phyloP scores from a whole-genome alignment of 106 monocot species.

The Apostasia ramifera region DNA sequence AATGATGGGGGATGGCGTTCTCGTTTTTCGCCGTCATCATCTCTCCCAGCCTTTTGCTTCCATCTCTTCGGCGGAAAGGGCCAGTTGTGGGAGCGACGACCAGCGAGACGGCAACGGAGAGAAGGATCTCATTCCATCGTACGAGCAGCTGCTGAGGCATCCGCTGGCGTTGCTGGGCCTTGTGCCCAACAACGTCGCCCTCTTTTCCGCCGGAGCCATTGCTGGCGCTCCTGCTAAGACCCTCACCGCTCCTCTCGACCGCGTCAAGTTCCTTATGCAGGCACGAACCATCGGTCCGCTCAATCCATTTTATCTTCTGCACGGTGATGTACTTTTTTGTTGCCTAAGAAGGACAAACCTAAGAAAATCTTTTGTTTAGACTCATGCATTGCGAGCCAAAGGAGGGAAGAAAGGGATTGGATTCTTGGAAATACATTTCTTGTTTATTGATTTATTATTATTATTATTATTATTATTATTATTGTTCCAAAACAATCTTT shows the following conservation, averaged over 20 bases:
- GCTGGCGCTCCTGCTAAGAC: conserved; percentile 80
- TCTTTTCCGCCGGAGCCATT: conserved; percentile 76
- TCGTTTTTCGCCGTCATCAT: not conserved
- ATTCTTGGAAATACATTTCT: conserved; percentile 58
- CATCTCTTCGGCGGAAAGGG: not conserved
- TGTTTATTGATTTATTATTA: no score
- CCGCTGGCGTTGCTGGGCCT: conserved; percentile 73
- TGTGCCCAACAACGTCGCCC: conserved; percentile 52
- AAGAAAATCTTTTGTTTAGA: conserved; percentile 23
- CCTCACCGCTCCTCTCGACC: conserved; percentile 89
- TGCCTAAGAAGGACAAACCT: no score
- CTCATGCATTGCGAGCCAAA: conserved; percentile 44
- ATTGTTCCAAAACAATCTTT: no score
- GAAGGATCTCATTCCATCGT: conserved; percentile 11
- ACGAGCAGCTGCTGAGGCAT: conserved; percentile 50
- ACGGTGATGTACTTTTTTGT: not conserved
- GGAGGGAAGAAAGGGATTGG: conserved; percentile 45
- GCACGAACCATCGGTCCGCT: not conserved
- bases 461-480: no score
- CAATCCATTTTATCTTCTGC: not conserved
- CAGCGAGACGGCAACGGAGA: not conserved
- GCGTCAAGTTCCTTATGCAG: conserved; percentile 98
- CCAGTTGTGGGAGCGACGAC: not conserved
- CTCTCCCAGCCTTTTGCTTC: conserved; percentile 8
- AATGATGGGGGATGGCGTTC: conserved; percentile 7